Percentiles rank a stretch among this genome's conserved stretches.
Evolutionary conservation across 2,329 filamentous ascomycete genomes (phyloP).

Genomic region (Hypoxylon sp.): DNA sequence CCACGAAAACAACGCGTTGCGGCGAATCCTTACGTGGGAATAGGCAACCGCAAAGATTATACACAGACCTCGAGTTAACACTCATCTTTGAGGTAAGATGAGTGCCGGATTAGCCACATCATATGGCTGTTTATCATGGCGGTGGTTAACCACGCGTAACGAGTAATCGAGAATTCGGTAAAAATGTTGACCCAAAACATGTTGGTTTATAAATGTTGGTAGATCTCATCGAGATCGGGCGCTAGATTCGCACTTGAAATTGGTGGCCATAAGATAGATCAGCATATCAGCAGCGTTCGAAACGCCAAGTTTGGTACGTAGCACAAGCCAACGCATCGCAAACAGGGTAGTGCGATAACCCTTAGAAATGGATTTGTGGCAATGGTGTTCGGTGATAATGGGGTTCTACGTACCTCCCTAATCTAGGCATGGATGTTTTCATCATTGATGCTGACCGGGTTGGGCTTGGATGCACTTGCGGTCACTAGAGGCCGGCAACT

Average conservation of each 20-base stretch:
- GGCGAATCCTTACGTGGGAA: background rate
- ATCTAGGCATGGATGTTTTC: background rate
- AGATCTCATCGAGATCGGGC: too few relatives aligned
- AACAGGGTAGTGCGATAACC: background rate
- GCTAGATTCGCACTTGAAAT: too few relatives aligned
- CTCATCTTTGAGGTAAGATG: too few relatives aligned
- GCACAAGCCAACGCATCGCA: slow-evolving; percentile 5
- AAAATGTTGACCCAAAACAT: too few relatives aligned
- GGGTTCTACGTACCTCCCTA: background rate
- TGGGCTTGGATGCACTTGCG: background rate
- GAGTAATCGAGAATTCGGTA: too few relatives aligned
- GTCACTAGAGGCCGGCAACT: background rate
- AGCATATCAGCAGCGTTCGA: background rate
- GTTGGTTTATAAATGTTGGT: too few relatives aligned
- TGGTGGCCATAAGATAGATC: background rate
- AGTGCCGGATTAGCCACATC: too few relatives aligned
- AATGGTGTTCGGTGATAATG: background rate
- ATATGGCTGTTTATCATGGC: too few relatives aligned
- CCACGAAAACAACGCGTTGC: background rate
- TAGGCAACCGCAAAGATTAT: background rate
- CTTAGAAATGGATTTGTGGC: background rate
- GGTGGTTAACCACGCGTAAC: too few relatives aligned
- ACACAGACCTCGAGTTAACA: too few relatives aligned
- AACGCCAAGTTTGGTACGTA: slow-evolving; percentile 13
- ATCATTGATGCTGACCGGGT: background rate